phyloP scores from a whole-genome alignment of 2,329 filamentous ascomycete species.

The Pseudopyrenochaeta lycopersici region DNA sequence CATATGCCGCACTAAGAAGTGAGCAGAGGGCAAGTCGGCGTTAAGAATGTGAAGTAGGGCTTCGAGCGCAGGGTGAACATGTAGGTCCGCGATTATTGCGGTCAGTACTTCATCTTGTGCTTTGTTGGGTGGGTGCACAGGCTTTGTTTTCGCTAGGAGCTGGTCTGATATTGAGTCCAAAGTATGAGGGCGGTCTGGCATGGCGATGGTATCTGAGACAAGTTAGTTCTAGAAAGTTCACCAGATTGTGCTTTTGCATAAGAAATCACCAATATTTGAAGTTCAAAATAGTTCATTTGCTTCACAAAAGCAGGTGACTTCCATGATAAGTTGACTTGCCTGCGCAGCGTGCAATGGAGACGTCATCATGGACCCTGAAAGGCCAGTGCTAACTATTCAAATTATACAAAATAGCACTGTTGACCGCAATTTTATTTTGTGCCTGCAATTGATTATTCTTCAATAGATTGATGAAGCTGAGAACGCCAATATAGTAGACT shows the following conservation, averaged over 20 bases:
- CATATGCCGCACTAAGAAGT: conserved; percentile 64
- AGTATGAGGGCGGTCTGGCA: conserved; percentile 2
- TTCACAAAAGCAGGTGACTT: neutral
- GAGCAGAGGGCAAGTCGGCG: conserved; percentile 59
- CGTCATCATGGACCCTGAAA: conserved; percentile 33
- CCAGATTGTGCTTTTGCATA: neutral
- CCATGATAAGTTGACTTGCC: neutral
- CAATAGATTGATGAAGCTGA: neutral
- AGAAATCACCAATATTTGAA: neutral
- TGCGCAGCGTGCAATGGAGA: conserved; percentile 11
- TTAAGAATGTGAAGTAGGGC: conserved; percentile 62
- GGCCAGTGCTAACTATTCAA: neutral
- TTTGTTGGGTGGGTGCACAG: conserved; percentile 20
- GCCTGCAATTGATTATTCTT: neutral
- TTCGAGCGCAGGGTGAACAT: conserved; percentile 60
- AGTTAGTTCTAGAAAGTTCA: no score
- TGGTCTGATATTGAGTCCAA: conserved; percentile 12
- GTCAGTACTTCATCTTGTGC: conserved; percentile 22
- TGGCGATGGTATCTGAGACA: neutral
- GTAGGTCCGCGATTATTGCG: conserved; percentile 35
- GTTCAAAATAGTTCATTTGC: neutral
- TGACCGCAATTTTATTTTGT: no score
- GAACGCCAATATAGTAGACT: no score
- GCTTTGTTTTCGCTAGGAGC: conserved; percentile 23
- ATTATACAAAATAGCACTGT: neutral